Percentiles rank a stretch among this genome's conserved stretches.
Conservation (phyloP, 495 filamentous ascomycete species). For the Podospora fimiseda region DNA sequence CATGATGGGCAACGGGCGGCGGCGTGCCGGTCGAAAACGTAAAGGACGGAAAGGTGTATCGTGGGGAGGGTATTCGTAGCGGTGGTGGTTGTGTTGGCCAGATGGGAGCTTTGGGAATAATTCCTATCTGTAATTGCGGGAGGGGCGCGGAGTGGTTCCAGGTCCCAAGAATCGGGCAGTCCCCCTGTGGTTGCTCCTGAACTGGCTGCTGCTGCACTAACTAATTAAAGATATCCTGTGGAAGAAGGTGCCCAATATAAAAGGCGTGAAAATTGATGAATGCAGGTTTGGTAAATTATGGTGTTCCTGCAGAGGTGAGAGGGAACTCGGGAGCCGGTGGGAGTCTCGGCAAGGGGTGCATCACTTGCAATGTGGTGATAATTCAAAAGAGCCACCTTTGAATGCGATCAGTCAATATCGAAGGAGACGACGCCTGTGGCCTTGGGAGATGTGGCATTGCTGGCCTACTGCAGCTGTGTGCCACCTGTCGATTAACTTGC, state of each 20-base stretch:
- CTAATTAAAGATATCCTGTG: not conserved
- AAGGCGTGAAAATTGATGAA: no score
- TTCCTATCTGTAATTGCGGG: no score
- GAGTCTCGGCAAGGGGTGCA: slow-evolving; percentile 19
- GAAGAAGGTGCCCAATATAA: slow-evolving; percentile 2
- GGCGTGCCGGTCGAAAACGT: slow-evolving; percentile 3
- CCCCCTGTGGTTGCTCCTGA: slow-evolving; percentile 8
- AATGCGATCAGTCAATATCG: slow-evolving; percentile 24
- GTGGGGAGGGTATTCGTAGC: not conserved
- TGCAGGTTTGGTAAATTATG: slow-evolving; percentile 8
- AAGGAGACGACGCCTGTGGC: slow-evolving; percentile 13
- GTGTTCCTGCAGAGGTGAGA: slow-evolving; percentile 8
- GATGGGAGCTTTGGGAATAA: slow-evolving; percentile 2
- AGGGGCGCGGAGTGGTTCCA: slow-evolving; percentile 9
- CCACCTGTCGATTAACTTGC: slow-evolving; percentile 21
- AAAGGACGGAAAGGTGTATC: slow-evolving; percentile 1
- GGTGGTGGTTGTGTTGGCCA: not conserved
- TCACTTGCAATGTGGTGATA: slow-evolving; percentile 20
- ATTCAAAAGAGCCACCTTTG: slow-evolving; percentile 17
- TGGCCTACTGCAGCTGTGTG: slow-evolving; percentile 10
- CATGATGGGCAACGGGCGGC: slow-evolving; percentile 56
- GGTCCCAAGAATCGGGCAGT: no score
- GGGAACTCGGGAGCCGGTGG: slow-evolving; percentile 14
- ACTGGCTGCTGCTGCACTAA: slow-evolving; percentile 6
- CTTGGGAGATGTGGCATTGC: slow-evolving; percentile 34